Evolutionary conservation across 805 yeast genomes (phyloP).

Genomic region (Yarrowia hollandica): DNA sequence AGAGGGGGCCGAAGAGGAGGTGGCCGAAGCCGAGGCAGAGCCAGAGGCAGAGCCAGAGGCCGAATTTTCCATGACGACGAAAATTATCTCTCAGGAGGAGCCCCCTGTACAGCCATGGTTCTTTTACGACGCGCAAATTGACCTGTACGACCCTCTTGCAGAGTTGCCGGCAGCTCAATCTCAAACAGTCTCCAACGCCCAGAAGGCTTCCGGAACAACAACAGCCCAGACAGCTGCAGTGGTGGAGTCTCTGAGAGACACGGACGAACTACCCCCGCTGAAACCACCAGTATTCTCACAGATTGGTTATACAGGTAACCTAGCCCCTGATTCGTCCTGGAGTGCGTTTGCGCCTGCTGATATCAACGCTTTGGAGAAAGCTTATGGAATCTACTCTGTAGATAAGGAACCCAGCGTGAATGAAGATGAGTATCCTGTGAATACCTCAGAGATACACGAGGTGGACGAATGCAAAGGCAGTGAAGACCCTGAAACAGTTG

Average conservation of each 20-base stretch:
- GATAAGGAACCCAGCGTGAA: background rate
- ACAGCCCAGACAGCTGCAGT: slow-evolving; percentile 11
- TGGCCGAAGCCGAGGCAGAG: background rate
- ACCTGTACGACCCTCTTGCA: slow-evolving; percentile 36
- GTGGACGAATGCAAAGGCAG: slow-evolving; percentile 15
- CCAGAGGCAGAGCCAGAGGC: background rate
- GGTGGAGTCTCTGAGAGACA: background rate
- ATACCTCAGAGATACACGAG: slow-evolving; percentile 27
- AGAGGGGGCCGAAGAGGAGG: background rate
- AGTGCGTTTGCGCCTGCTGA: slow-evolving; percentile 45
- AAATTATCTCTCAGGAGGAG: slow-evolving; percentile 1
- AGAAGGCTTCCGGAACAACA: slow-evolving; percentile 30
- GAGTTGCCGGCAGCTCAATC: slow-evolving; percentile 35
- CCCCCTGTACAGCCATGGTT: slow-evolving; percentile 32
- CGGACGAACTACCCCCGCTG: slow-evolving; percentile 19
- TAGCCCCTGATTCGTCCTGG: slow-evolving; percentile 41
- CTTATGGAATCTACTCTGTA: slow-evolving; percentile 31
- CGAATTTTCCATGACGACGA: background rate
- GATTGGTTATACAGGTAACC: slow-evolving; percentile 35
- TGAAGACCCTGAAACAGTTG: slow-evolving; percentile 34
- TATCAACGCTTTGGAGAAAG: slow-evolving; percentile 36
- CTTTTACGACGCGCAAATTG: slow-evolving; percentile 36
- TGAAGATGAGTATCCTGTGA: slow-evolving; percentile 4
- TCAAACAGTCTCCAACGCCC: background rate
- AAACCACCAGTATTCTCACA: slow-evolving; percentile 36